Evolutionary conservation across 1,139 yeast species (phyloP), one percentile per base, ranked within the genome.

Genomic region (Debaryomyces sp.): DNA sequence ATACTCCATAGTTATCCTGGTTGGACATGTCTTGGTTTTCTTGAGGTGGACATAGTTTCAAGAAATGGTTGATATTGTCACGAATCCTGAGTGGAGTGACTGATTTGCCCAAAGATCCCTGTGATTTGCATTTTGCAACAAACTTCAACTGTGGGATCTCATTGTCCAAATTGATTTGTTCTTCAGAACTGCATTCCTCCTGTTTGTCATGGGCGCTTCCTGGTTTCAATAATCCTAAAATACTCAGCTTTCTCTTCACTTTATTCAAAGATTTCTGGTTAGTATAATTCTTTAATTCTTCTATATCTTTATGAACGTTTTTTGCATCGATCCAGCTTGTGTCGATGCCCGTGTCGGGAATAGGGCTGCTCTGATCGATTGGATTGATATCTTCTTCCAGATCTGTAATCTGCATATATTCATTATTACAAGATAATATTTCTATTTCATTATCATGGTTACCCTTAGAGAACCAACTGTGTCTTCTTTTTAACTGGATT

Each of bases 61-160:
- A 47, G 6, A 56, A 42, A 27, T 54, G 44, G 27, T 37, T 51
- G 13, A 61, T 13, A 41, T 52, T 62, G n/a, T 61, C 65, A 48
- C 66, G 55, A 13, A 62, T 54, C 46, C 46, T 60, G 26, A 61
- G 54, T 1, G 62, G 64, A 3, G 61, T 53, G 15, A 50, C 47
- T 13, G 64, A 60, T 12, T 41, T 43, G 8, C 54, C 50, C 26
- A 51, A 44, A 6, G 46, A 37, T 3, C 45, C 43, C 15, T 30
- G 43, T 3, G 43, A 41, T 22, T 41, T 41, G 7, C 36, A 35
- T 21, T 21, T n/a, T n/a, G 26, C 12, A 13, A 13, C 21, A 13
- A n/a, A 8, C 17, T 13, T 9, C n/a, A 18, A 5, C 18, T 41
- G 36, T 30, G 43, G 27, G 1, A 21, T 10, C 7, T 22, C 29